Base-by-base conservation (phyloP, 768 basidiomycete species). In the Hirschioporus abietinus region DNA sequence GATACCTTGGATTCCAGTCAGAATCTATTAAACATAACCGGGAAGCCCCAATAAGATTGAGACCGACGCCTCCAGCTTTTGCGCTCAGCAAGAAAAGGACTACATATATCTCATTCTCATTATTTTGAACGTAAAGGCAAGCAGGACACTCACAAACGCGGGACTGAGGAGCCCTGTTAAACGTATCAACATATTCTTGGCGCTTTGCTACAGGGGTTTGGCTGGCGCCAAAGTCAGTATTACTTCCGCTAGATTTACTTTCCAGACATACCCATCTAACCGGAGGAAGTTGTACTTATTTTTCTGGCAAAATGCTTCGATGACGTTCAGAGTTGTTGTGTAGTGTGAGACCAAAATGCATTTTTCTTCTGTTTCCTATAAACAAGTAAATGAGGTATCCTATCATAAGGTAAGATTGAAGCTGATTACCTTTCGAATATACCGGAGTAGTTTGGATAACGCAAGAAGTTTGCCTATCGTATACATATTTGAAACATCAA, bases 321-420 rank as follows among this genome's bases (percentile, higher is more conserved):
- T 80, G 66, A 99, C 86, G 72, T 98, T 92, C 64, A 99, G 86
- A 1, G 96, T 97, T 5, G 91, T 90, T 0, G 96, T 99, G 72
- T 92, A 99, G 74, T 99, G 96, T n/a, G 95, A 98, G 35, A 96
- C 93, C 58, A 99, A 78, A 35, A 98, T 91, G 71, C 94, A 91
- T 84, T 99, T 99, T 78, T 99, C 96, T 57, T 91, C 88, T 0
- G 93, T 95, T 36, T 81, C 79, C 88, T 93, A 67, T 12, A 58
- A 20, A 23, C 9, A 63, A 64, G 66, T 27, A 17, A 59, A 24
- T 23, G 2, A 30, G 30, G 8, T 71, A 58, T 69, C 64, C 42
- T 60, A 18, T 34, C 34, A 9, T 35, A 68, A 57, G 10, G 24
- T n/a, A n/a, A 36, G 4, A 36, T 34, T 12, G 36, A 62, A 7